Conservation (phyloP, 331 rosid species). For the Malus hybrid region DNA sequence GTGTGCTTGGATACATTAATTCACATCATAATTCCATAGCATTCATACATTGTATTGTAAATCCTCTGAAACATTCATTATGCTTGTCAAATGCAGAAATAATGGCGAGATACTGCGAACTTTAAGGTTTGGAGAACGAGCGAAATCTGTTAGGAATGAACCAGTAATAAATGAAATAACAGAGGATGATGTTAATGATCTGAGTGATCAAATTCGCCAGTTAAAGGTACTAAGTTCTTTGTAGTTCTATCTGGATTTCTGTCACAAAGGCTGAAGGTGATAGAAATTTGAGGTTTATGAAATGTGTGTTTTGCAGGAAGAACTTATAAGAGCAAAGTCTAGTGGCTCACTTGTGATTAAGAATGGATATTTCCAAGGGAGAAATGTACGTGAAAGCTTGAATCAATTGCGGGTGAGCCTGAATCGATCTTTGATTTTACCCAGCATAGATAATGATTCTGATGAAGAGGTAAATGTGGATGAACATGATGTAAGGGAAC, state of each 20-base stretch:
- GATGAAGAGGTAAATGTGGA: slow-evolving; percentile 52
- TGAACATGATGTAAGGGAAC: slow-evolving; percentile 66
- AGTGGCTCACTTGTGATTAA: slow-evolving; percentile 33
- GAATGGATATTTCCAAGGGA: slow-evolving; percentile 52
- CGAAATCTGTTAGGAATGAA: slow-evolving; percentile 63
- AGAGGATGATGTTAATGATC: slow-evolving; percentile 83
- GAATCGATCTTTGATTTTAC: slow-evolving; percentile 76
- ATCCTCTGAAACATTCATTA: not conserved
- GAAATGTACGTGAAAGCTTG: slow-evolving; percentile 77
- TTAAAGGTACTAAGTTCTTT: slow-evolving; percentile 54
- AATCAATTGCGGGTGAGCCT: slow-evolving; percentile 79
- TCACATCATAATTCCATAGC: not conserved
- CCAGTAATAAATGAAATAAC: slow-evolving; percentile 89
- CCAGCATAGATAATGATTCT: slow-evolving; percentile 45
- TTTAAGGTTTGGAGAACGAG: slow-evolving; percentile 84
- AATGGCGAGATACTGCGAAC: slow-evolving; percentile 63
- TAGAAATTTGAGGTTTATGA: not conserved
- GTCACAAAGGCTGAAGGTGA: not conserved
- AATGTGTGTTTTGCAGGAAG: slow-evolving; percentile 57
- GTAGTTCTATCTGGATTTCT: slow-evolving; percentile 6
- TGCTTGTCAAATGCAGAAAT: slow-evolving; percentile 53
- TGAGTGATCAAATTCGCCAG: slow-evolving; percentile 93
- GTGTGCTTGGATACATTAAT: not conserved
- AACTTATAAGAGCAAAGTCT: slow-evolving; percentile 79
- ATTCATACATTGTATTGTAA: not conserved